Percentiles rank a stretch among this genome's conserved stretches.
These are phyloP conservation scores for Combretum micranthum DNA, from an alignment of 345 rosid genomes.

Conservation along the genomic window DNA sequence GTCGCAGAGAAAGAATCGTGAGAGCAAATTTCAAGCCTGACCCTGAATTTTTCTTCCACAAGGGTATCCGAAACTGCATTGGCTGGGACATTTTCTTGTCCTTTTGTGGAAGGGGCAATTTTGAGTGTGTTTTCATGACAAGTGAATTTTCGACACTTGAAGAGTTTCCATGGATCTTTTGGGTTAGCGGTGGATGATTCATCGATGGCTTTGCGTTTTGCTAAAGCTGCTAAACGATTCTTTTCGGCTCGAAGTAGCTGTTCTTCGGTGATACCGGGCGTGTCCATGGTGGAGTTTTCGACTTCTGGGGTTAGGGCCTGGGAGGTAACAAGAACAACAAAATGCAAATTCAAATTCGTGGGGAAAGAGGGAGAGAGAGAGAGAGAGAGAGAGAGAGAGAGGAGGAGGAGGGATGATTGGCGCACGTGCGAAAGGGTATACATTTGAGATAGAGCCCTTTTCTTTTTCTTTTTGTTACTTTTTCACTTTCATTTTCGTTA, in stretches of 20 bases:
- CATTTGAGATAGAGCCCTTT: not conserved
- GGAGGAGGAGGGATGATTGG: not conserved
- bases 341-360: constrained; percentile 12
- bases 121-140: not conserved
- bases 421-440: not conserved
- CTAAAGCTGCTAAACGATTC: constrained; percentile 44
- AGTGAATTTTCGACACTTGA: constrained; percentile 62
- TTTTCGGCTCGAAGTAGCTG: constrained; percentile 54
- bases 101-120: constrained; percentile 11
- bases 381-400: not conserved
- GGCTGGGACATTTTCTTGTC: constrained; percentile 10
- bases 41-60: constrained; percentile 39
- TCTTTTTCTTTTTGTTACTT: no score
- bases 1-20: constrained; percentile 75
- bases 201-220: constrained; percentile 45
- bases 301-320: no score
- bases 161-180: constrained; percentile 43
- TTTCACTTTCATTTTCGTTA: no score
- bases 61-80: constrained; percentile 14
- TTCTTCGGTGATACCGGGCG: constrained; percentile 50
- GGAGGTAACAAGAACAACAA: no score
- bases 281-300: not conserved
- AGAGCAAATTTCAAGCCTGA: constrained; percentile 78
- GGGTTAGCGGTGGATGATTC: constrained; percentile 18
- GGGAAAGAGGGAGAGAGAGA: constrained; percentile 9